Evolutionary conservation across 1,139 yeast species (phyloP).

Genomic region (Pichia sp.): DNA sequence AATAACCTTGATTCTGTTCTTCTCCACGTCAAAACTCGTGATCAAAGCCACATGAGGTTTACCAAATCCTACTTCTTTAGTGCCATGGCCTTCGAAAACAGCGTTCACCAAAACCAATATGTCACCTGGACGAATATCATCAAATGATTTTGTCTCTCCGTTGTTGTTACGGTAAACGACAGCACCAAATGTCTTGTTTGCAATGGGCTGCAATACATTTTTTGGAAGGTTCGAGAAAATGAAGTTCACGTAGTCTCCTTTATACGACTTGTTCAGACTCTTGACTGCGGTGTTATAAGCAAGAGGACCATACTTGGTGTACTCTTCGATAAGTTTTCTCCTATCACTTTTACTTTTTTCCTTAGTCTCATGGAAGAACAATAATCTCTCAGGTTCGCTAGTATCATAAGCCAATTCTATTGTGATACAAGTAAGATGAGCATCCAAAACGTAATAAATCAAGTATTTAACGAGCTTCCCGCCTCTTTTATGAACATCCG

Average conservation of each 20-base stretch:
- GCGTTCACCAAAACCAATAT: constrained; percentile 72
- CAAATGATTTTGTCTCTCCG: constrained; percentile 54
- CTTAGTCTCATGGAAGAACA: constrained; percentile 42
- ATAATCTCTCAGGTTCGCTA: constrained; percentile 52
- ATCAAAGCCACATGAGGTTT: constrained; percentile 48
- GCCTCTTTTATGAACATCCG: constrained; percentile 53
- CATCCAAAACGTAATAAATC: constrained; percentile 70
- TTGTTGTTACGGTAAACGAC: constrained; percentile 60
- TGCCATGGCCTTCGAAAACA: constrained; percentile 48
- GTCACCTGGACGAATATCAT: constrained; percentile 79
- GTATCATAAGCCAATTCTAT: constrained; percentile 52
- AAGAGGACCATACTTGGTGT: constrained; percentile 42
- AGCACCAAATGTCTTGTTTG: constrained; percentile 67
- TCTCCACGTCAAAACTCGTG: constrained; percentile 67
- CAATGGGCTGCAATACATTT: constrained; percentile 54
- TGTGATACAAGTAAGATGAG: constrained; percentile 65
- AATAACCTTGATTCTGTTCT: constrained; percentile 71
- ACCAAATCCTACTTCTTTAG: constrained; percentile 44
- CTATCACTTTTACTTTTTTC: constrained; percentile 44
- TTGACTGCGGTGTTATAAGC: constrained; percentile 42
- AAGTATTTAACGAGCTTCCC: constrained; percentile 47
- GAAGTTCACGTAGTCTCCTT: constrained; percentile 28
- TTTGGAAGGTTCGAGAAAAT: constrained; percentile 33
- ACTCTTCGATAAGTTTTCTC: constrained; percentile 48
- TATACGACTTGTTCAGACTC: constrained; percentile 36